These are phyloP conservation scores for Papiliotrema fonsecae DNA, from an alignment of 1,284 basidiomycete genomes.

Conservation along the genomic window DNA sequence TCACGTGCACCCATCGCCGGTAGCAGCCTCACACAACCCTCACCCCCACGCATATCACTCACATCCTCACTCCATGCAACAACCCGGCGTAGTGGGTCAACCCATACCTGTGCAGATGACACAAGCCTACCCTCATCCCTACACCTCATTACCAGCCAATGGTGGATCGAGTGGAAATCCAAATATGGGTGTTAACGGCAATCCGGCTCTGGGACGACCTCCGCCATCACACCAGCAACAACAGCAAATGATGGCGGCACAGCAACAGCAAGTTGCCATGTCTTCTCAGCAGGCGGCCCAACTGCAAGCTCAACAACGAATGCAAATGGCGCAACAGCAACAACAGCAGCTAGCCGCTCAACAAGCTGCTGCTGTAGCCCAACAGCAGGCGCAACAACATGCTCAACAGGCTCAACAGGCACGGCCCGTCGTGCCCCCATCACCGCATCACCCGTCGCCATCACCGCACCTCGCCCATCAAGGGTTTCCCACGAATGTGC, in stretches of 20 bases:
- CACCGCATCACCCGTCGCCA: constrained; percentile 35
- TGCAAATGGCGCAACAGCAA: constrained; percentile 6
- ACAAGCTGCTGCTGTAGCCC: constrained; percentile 10
- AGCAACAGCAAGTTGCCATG: constrained; percentile 13
- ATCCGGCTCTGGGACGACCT: constrained; percentile 1
- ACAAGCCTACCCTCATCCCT: constrained; percentile 5
- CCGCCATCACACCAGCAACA: constrained; percentile 7
- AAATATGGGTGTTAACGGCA: no score
- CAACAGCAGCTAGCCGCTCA: constrained; percentile 12
- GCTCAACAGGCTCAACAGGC: constrained; percentile 19
- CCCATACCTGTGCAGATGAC: not conserved
- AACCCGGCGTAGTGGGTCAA: constrained; percentile 9
- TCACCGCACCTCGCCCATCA: constrained; percentile 42
- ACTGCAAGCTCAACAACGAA: constrained; percentile 14
- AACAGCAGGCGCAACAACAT: constrained; percentile 19
- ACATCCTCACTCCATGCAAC: constrained; percentile 16
- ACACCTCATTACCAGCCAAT: not conserved
- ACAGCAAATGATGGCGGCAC: constrained; percentile 7
- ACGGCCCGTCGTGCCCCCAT: constrained; percentile 20
- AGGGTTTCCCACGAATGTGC: constrained; percentile 26
- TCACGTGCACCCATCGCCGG: constrained; percentile 14
- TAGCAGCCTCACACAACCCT: no score
- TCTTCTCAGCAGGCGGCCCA: constrained; percentile 24
- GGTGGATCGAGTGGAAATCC: no score
- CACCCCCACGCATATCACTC: constrained; percentile 16